phyloP scores from a whole-genome alignment of 2,329 filamentous ascomycete genomes.

The Fusarium acutatum region DNA sequence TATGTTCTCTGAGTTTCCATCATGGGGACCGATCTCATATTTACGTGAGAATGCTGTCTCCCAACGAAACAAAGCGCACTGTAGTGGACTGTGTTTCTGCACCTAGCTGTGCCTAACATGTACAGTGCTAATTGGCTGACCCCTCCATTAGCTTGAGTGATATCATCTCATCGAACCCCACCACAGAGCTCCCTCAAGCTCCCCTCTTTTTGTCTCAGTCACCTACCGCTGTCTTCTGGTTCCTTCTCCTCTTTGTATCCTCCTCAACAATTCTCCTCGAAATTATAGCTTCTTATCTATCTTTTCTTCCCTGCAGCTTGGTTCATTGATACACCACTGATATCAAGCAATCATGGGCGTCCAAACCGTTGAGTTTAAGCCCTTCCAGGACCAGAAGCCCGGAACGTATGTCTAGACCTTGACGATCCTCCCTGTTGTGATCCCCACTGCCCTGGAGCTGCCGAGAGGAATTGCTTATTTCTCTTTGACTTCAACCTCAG shows the following conservation, averaged over 20 bases:
- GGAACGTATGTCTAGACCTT: constrained; percentile 81
- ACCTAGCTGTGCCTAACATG: rapidly evolving
- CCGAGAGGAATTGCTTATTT: background rate
- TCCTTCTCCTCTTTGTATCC: constrained; percentile 13
- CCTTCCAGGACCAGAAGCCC: constrained; percentile 97
- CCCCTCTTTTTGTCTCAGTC: constrained; percentile 36
- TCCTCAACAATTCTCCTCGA: constrained; percentile 29
- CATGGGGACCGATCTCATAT: constrained; percentile 14
- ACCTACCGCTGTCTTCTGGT: constrained; percentile 15
- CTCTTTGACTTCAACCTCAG: background rate
- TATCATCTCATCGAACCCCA: constrained; percentile 40
- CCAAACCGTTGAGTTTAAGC: constrained; percentile 82
- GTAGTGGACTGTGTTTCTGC: constrained; percentile 18
- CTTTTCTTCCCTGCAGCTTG: background rate
- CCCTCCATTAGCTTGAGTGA: constrained; percentile 43
- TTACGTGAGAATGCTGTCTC: constrained; percentile 5
- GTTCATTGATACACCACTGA: constrained; percentile 1
- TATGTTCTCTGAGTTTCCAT: background rate
- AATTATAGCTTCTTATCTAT: background rate
- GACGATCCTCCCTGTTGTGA: constrained; percentile 10
- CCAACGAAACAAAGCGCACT: constrained; percentile 3
- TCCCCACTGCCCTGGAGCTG: constrained; percentile 10
- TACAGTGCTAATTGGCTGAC: constrained; percentile 39
- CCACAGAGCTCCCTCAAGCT: constrained; percentile 43
- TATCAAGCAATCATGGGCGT: constrained; percentile 65